These are phyloP conservation scores for Puccinia horiana DNA, from an alignment of 1,284 basidiomycete genomes.

Conservation along the genomic window DNA sequence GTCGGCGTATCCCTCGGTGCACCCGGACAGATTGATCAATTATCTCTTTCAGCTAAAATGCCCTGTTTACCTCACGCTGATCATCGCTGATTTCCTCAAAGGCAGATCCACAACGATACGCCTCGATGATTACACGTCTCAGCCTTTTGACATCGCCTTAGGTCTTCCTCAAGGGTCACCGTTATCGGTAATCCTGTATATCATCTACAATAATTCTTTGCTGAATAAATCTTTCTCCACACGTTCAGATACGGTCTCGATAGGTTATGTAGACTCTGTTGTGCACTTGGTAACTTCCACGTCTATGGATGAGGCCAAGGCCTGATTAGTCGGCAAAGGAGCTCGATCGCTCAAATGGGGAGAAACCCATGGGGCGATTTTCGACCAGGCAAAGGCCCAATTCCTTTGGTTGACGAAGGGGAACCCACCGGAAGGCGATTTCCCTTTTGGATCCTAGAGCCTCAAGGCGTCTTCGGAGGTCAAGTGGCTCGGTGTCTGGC, in stretches of 20 bases:
- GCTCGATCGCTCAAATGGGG: neutral
- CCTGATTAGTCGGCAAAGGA: neutral
- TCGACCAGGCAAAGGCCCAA: neutral
- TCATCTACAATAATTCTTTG: neutral
- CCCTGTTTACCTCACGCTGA: neutral
- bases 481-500: conserved; percentile 35
- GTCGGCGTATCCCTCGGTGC: too few relatives aligned
- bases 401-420: neutral
- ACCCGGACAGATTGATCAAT: too few relatives aligned
- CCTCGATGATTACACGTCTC: neutral
- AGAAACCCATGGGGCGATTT: neutral
- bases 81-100: neutral
- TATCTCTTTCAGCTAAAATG: neutral
- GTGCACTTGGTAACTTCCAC: neutral
- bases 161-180: conserved; percentile 15
- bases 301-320: neutral
- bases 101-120: neutral
- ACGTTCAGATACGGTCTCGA: neutral
- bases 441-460: conserved; percentile 5
- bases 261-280: conserved; percentile 4
- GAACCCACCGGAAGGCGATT: neutral
- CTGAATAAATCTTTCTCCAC: neutral
- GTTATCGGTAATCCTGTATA: neutral
- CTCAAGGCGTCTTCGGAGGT: too few relatives aligned
- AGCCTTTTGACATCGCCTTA: neutral